Conservation (phyloP, 2,329 filamentous ascomycete genomes). For the Penicillium sclerotigenum region DNA sequence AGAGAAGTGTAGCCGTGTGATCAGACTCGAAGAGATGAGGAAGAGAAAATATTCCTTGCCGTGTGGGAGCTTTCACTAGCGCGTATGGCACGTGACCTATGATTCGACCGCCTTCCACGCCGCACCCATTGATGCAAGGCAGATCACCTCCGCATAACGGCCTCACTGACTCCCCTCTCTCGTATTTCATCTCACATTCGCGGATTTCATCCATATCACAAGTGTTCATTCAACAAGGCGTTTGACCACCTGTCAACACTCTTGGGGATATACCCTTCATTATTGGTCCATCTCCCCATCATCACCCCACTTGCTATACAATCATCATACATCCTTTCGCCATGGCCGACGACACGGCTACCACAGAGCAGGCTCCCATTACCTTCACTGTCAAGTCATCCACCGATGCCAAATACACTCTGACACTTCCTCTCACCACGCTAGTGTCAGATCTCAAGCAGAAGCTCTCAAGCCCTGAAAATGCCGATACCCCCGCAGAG, state of each 20-base stretch:
- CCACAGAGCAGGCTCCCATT: slow-evolving; percentile 67
- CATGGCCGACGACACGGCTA: slow-evolving; percentile 42
- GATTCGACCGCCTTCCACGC: slow-evolving; percentile 40
- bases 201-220: neutral
- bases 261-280: neutral
- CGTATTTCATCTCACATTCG: neutral
- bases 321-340: slow-evolving; percentile 13
- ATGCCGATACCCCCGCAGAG: slow-evolving; percentile 81
- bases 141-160: slow-evolving; percentile 7
- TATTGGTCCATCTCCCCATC: slow-evolving; percentile 3
- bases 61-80: slow-evolving; percentile 26
- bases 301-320: slow-evolving; percentile 13
- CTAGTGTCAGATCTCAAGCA: slow-evolving; percentile 83
- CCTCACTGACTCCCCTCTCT: neutral
- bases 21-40: slow-evolving; percentile 7
- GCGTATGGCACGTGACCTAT: slow-evolving; percentile 16
- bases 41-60: slow-evolving; percentile 31
- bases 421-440: slow-evolving; percentile 74
- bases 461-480: slow-evolving; percentile 76
- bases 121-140: slow-evolving; percentile 16
- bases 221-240: neutral
- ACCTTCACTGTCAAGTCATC: slow-evolving; percentile 98
- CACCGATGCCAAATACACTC: slow-evolving; percentile 76
- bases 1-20: neutral
- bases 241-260: neutral